Conservation (phyloP, 2,329 filamentous ascomycete genomes). For the Neocatenulostroma microsporum region DNA sequence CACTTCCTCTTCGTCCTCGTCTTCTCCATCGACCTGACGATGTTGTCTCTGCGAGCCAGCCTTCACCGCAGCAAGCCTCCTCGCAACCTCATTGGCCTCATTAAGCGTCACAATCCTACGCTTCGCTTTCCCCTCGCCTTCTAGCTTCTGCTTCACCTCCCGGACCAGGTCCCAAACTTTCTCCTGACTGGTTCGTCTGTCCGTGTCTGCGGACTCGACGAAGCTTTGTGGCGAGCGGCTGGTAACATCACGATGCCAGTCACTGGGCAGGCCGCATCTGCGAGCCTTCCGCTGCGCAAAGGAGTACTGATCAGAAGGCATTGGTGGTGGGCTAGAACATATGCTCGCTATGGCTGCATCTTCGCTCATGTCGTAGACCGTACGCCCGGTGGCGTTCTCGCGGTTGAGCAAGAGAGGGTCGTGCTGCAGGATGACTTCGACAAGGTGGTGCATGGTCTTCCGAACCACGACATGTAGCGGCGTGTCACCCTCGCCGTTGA, state of each 20-base stretch:
- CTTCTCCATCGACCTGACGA: too few species aligned
- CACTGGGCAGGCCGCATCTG: neutral
- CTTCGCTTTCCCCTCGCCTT: slow-evolving; percentile 30
- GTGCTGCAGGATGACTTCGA: slow-evolving; percentile 48
- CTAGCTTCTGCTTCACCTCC: slow-evolving; percentile 20
- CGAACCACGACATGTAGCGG: slow-evolving; percentile 52
- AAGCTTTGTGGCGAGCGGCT: slow-evolving; percentile 17
- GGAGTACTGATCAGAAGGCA: neutral
- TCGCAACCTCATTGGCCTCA: slow-evolving; percentile 56
- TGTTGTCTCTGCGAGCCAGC: too few species aligned
- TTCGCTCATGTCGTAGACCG: slow-evolving; percentile 59
- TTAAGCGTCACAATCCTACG: slow-evolving; percentile 49
- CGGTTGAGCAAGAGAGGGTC: slow-evolving; percentile 55
- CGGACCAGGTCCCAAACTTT: slow-evolving; percentile 34
- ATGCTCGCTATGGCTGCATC: slow-evolving; percentile 42
- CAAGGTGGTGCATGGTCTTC: slow-evolving; percentile 37
- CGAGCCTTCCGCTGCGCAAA: neutral
- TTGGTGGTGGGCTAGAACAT: slow-evolving; percentile 8
- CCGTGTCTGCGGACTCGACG: slow-evolving; percentile 8
- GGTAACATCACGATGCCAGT: slow-evolving; percentile 7
- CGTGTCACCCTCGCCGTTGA: slow-evolving; percentile 60
- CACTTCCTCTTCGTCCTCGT: too few species aligned
- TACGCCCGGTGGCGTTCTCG: slow-evolving; percentile 70
- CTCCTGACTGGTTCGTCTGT: slow-evolving; percentile 12
- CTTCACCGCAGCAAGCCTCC: slow-evolving; percentile 14